Base-by-base conservation (phyloP, 2,329 filamentous ascomycete species). In the Penicillium olsonii region DNA sequence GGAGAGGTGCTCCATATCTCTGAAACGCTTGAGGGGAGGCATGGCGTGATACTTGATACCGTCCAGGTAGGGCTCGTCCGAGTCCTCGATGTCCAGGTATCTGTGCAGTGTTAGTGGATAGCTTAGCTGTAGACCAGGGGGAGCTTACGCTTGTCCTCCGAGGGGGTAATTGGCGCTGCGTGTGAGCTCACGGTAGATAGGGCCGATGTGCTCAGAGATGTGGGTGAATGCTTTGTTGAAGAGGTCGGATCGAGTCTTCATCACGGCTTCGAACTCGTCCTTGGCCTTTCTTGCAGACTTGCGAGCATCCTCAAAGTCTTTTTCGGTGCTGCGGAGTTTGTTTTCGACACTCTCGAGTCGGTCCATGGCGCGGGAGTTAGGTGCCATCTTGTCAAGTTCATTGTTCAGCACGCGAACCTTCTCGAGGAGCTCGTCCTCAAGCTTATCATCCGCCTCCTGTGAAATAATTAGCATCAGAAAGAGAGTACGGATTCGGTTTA, bases 31-130 rank as follows among this genome's bases (percentile, higher is more conserved):
- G 55, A 96, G 84, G 1, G 94, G 94, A 17, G 94, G 94, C 92
- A 97, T 99, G 55, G 94, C 95, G 68, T 97, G 92, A 73, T 99
- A 99, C 68, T 96, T 96, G 73, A 99, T 91, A 26, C 94, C 94
- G 34, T 89, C 90, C 4, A 96, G 83, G 70, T 97, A 99, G 0
- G 94, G 94, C 65, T 95, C 92, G 56, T 96, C 91, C n/a, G 87
- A 89, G 69, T 99, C 92, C 68, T 96, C 92, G 69, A 95, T 92
- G 66, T 96, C 92, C 40, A 99, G 84, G 67, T 96, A 96, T 1
- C 75, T 77, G 41, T 52, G 55, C 35, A 35, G 18, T 18, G 49
- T 60, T 22, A 60, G 50, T 35, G 44, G 14, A 26, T 2, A 2
- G 12, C 27, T 5, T 17, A 8, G 2, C 34, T 33, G 5, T 0